Evolutionary conservation across 2,329 filamentous ascomycete genomes (phyloP).

Genomic region (Fonsecaea erecta): DNA sequence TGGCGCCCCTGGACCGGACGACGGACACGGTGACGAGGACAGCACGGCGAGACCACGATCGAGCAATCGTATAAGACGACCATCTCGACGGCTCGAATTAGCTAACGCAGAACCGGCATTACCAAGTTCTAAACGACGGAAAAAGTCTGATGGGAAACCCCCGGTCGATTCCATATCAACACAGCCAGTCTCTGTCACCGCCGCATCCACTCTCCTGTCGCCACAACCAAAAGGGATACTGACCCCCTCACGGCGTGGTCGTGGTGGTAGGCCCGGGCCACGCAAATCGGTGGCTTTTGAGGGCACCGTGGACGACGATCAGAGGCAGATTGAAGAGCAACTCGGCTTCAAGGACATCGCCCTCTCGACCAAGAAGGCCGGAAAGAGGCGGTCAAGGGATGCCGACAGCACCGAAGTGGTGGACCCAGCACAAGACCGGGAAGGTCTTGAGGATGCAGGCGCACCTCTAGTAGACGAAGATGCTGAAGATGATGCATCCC

Average conservation of each 20-base stretch:
- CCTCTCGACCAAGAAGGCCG: conserved; percentile 27
- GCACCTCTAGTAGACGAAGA: conserved; percentile 9
- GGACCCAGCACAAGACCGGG: not conserved
- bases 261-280: conserved; percentile 19
- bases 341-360: conserved; percentile 39
- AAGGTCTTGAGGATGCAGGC: conserved; percentile 1
- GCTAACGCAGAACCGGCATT: not conserved
- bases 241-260: conserved; percentile 33
- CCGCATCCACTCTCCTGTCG: conserved; percentile 6
- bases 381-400: not conserved
- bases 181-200: not conserved
- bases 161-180: not conserved
- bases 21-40: conserved; percentile 5
- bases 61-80: conserved; percentile 18
- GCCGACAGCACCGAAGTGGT: not conserved
- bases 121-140: not conserved
- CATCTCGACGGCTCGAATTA: conserved; percentile 5
- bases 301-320: conserved; percentile 14
- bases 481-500: conserved; percentile 19
- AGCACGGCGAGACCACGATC: conserved; percentile 13
- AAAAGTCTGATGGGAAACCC: not conserved
- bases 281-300: conserved; percentile 38
- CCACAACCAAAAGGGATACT: conserved; percentile 37
- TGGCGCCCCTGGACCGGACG: not conserved
- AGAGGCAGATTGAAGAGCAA: conserved; percentile 34